Conservation (phyloP, 73 alveolate genomes). For the Paramecium primaurelia region DNA sequence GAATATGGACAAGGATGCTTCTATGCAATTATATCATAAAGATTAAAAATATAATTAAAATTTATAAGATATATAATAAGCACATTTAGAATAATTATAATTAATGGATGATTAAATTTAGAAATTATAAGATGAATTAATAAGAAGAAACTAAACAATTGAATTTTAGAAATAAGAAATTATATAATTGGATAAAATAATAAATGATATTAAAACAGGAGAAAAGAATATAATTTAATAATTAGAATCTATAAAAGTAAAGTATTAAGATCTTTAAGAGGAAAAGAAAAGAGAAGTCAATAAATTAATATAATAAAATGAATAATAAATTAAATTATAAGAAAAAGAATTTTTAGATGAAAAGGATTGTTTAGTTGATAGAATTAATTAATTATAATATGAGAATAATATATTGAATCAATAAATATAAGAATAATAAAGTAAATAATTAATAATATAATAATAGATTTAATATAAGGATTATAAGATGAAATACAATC, state of each 20-base stretch:
- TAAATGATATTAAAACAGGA: neutral
- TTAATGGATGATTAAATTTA: constrained; percentile 38
- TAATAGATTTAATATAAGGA: neutral
- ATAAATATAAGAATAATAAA: neutral
- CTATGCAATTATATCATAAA: neutral
- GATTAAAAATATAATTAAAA: neutral
- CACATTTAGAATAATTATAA: neutral
- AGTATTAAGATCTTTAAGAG: neutral
- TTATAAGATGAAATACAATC: neutral
- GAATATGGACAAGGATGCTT: neutral
- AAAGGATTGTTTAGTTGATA: neutral
- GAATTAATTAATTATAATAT: neutral
- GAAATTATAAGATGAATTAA: neutral
- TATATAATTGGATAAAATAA: neutral
- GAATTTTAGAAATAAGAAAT: constrained; percentile 29
- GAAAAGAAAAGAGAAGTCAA: neutral
- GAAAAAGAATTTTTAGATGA: neutral
- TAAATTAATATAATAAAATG: neutral
- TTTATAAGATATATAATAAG: neutral
- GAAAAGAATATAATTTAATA: neutral
- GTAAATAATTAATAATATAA: neutral
- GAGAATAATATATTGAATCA: neutral
- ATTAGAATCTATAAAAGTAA: neutral
- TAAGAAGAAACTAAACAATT: neutral
- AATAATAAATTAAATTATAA: neutral